A percentile compares a stretch with the other conserved stretches of the same genome.
phyloP scores from a whole-genome alignment of 1,139 yeast genomes.

The Yamadazyma buinensis region DNA sequence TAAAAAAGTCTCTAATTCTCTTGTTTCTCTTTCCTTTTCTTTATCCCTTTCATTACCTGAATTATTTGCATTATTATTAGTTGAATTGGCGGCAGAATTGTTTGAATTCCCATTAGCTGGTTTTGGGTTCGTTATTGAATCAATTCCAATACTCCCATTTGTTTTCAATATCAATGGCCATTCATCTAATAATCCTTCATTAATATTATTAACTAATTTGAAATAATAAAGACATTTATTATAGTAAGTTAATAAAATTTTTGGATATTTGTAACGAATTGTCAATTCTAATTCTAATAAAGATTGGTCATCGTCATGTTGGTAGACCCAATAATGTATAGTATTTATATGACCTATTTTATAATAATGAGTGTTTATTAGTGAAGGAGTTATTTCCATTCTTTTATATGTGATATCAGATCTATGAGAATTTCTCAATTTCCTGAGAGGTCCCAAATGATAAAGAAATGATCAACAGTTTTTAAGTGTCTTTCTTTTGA shows the following conservation, averaged over 20 bases:
- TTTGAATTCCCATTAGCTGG: conserved; percentile 16
- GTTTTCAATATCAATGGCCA: conserved; percentile 26
- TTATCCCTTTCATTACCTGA: background rate
- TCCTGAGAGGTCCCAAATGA: too few relatives aligned
- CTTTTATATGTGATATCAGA: too few relatives aligned
- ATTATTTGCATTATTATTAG: conserved; percentile 2
- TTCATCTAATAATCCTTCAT: background rate
- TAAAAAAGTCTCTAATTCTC: conserved; percentile 37
- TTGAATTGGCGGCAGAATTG: conserved; percentile 8
- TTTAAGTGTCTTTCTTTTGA: too few relatives aligned
- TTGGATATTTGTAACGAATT: conserved; percentile 49
- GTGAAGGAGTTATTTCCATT: conserved; percentile 1
- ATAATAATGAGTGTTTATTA: conserved; percentile 32
- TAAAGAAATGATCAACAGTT: too few relatives aligned
- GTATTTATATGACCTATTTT: conserved; percentile 37
- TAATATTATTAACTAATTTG: conserved; percentile 27
- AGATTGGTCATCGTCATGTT: conserved; percentile 29
- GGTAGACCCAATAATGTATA: conserved; percentile 25
- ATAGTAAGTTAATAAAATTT: conserved; percentile 52
- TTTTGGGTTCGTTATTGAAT: conserved; percentile 13
- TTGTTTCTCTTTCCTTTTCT: conserved; percentile 1
- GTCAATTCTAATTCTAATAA: conserved; percentile 59
- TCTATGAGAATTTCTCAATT: too few relatives aligned
- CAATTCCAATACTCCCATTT: conserved; percentile 26
- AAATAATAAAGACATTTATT: conserved; percentile 61